Conservation (phyloP, 2,329 filamentous ascomycete species). For the Verticillium zaregamsianum region DNA sequence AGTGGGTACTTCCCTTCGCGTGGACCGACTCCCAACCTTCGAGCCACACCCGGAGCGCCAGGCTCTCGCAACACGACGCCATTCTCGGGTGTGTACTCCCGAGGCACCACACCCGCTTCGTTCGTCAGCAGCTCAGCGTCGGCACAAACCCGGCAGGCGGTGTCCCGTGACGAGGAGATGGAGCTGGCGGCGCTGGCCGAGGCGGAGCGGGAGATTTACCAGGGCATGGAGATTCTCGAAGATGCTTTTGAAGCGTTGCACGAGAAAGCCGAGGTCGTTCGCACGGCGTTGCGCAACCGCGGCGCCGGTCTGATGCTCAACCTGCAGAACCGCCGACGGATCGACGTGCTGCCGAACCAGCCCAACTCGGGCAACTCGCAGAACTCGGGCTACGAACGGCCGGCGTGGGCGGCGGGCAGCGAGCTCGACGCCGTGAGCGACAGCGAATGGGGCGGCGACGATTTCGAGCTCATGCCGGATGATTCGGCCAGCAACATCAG, state of each 20-base stretch:
- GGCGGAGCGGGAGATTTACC: constrained; percentile 88
- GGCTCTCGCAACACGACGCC: constrained; percentile 44
- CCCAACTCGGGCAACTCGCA: constrained; percentile 42
- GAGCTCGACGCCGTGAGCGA: constrained; percentile 47
- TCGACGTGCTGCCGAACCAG: constrained; percentile 45
- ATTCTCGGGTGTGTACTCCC: constrained; percentile 46
- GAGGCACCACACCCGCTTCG: constrained; percentile 53
- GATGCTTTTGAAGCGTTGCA: constrained; percentile 94
- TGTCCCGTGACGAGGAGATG: constrained; percentile 89
- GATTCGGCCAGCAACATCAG: constrained; percentile 79
- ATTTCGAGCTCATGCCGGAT: constrained; percentile 66
- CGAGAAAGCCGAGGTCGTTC: constrained; percentile 74
- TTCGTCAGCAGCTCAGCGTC: constrained; percentile 55
- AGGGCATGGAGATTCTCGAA: constrained; percentile 90
- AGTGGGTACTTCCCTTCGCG: constrained; percentile 38
- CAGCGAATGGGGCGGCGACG: constrained; percentile 55
- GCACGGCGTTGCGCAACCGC: constrained; percentile 74
- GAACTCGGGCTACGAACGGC: constrained; percentile 40
- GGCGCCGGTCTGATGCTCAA: constrained; percentile 69
- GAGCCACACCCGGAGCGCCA: constrained; percentile 34
- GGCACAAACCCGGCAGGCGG: constrained; percentile 48
- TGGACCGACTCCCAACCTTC: constrained; percentile 30
- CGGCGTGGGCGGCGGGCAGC: constrained; percentile 38
- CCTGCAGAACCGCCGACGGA: constrained; percentile 55
- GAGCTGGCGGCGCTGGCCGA: constrained; percentile 88